Conservation (phyloP, 768 basidiomycete species). For the Amanita jacksonii region DNA sequence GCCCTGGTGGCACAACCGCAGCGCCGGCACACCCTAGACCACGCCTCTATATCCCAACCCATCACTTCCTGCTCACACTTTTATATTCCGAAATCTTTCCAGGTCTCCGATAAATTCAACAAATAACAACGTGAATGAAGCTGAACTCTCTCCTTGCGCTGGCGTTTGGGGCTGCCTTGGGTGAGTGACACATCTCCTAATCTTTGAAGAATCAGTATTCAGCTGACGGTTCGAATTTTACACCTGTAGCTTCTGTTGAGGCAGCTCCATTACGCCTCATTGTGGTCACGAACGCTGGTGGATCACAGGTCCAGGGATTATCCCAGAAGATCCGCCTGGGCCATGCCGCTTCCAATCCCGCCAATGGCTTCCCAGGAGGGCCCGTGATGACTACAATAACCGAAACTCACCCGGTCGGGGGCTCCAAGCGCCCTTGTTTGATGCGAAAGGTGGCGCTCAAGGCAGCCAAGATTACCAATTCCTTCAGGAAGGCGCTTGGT, state of each 20-base stretch:
- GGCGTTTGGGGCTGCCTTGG: conserved; percentile 1
- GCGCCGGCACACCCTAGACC: too few relatives aligned
- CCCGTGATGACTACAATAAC: background rate
- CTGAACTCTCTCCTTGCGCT: background rate
- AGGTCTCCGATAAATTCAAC: too few relatives aligned
- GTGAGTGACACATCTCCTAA: background rate
- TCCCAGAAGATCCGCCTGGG: conserved; percentile 26
- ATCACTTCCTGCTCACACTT: too few relatives aligned
- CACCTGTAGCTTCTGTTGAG: background rate
- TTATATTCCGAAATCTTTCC: too few relatives aligned
- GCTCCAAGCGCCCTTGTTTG: background rate
- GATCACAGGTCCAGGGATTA: too few relatives aligned
- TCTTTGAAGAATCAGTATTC: background rate
- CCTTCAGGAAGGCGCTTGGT: conserved; percentile 47
- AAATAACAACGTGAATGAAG: conserved; percentile 6
- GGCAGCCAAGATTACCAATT: conserved; percentile 40
- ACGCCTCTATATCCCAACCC: too few relatives aligned
- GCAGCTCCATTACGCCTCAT: conserved; percentile 8
- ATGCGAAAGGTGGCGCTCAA: conserved; percentile 30
- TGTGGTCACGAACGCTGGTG: conserved; percentile 16
- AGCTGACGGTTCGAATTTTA: background rate
- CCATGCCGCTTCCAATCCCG: too few relatives aligned
- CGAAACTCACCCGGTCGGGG: background rate
- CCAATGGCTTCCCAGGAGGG: too few relatives aligned
- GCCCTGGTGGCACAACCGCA: too few relatives aligned